phyloP scores from a whole-genome alignment of 106 monocot species.

The Xerophyta viscosa region DNA sequence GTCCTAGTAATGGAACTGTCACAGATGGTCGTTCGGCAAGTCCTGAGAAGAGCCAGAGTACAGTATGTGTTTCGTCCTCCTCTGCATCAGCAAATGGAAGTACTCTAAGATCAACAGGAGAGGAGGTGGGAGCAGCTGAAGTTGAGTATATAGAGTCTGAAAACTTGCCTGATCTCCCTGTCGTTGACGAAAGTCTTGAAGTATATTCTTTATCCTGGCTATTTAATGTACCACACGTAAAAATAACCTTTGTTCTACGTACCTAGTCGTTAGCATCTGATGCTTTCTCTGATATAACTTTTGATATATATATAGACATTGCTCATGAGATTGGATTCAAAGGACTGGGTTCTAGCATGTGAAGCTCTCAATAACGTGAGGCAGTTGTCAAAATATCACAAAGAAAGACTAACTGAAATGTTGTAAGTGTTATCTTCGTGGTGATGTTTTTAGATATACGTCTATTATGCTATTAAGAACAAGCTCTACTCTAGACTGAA shows the following conservation, averaged over 20 bases:
- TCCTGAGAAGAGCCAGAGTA: constrained; percentile 25
- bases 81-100: constrained; percentile 15
- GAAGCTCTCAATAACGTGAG: constrained; percentile 97
- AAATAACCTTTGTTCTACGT: not conserved
- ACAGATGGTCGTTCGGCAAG: constrained; percentile 31
- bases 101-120: constrained; percentile 22
- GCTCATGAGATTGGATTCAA: constrained; percentile 66
- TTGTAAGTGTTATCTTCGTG: constrained; percentile 40
- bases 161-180: constrained; percentile 61
- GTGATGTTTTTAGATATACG: not conserved
- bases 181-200: constrained; percentile 46
- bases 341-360: constrained; percentile 82
- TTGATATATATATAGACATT: constrained; percentile 39
- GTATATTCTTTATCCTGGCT: constrained; percentile 29
- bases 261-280: not conserved
- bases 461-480: too few species aligned
- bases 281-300: not conserved
- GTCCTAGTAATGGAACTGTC: constrained; percentile 32
- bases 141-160: constrained; percentile 91
- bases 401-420: constrained; percentile 64
- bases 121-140: constrained; percentile 40
- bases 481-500: too few species aligned
- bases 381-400: constrained; percentile 76
- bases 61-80: constrained; percentile 8
- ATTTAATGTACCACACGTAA: too few species aligned